Base-by-base conservation (phyloP, 768 basidiomycete genomes). In the Boletus edulis region DNA sequence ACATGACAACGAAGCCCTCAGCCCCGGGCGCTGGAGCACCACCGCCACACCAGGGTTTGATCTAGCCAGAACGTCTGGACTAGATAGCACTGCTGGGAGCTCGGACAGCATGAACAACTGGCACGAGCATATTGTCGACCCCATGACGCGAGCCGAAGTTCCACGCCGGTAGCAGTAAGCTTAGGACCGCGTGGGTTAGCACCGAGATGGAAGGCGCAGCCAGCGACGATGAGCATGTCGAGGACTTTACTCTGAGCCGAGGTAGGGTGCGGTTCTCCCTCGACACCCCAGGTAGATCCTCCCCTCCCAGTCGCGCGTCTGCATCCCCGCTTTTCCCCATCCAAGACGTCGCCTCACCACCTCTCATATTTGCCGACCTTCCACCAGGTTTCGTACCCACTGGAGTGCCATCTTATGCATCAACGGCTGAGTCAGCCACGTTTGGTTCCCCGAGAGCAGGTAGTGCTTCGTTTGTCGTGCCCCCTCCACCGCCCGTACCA, bases 11-110 rank as follows among this genome's bases (percentile, higher is more conserved):
- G 67, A 63, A n/a, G 62, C 42, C 5, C 69, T 72, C 14, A 82
- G 76, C 17, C 82, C 84, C 27, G 84, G 81, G 3, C 77, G 75
- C 40, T 91, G 89, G 90, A 89, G 87, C 59, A 90, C 85, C 0
- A 78, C 80, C 13, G 88, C 89, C 5, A 90, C 90, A 0, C 89
- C 90, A 4, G 90, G 90, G 1, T 74, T 78, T 43, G 75, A 67
- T 40, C 49, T 63, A 17, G 44, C 57, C 44, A 51, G 52, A 50
- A 43, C 54, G 20, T 38, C 55, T 51, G 52, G 70, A 54, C 53
- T 56, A 3, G 52, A 46, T 10, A 62, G 55, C 49, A 29, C 52
- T 8, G 18, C 46, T 5, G 68, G 37, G 46, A 66, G 58, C 46
- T 55, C 58, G 15, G 67, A 60, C 13, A 60, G 52, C 58, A 49